Conservation (phyloP, 164 flowering plant genomes). For the Aristolochia fimbriata region DNA sequence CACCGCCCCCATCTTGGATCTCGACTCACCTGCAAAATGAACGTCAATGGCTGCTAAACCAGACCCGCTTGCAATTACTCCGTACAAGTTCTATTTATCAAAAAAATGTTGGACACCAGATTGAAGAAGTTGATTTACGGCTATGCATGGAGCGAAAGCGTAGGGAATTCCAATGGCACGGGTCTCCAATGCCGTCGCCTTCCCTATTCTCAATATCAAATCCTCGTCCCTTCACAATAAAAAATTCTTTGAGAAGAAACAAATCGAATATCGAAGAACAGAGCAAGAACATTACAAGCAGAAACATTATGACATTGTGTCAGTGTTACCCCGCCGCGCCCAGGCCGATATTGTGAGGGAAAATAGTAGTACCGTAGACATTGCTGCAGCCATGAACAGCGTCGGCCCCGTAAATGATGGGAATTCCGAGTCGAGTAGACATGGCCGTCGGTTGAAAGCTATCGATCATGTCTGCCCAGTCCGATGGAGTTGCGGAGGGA, state of each 20-base stretch:
- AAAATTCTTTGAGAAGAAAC: not conserved
- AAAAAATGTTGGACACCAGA: not conserved
- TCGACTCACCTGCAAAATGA: conserved; percentile 24
- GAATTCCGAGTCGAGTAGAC: conserved; percentile 25
- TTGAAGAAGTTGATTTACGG: conserved; percentile 17
- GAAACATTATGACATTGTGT: not conserved
- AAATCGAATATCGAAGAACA: not conserved
- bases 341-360: conserved; percentile 35
- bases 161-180: conserved; percentile 32
- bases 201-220: conserved; percentile 30
- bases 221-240: conserved; percentile 23
- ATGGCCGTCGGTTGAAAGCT: conserved; percentile 16
- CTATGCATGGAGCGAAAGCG: conserved; percentile 40
- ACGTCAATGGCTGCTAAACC: too few species aligned
- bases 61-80: not conserved
- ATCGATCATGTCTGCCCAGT: conserved; percentile 33
- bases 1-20: conserved; percentile 53
- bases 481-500: conserved; percentile 13
- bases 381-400: conserved; percentile 36
- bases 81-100: not conserved
- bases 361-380: conserved; percentile 28
- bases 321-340: conserved; percentile 29
- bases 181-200: conserved; percentile 36
- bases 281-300: not conserved
- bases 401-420: conserved; percentile 26